Base-by-base conservation (phyloP, 129 eudicot species). In the Tanacetum coccineum region DNA sequence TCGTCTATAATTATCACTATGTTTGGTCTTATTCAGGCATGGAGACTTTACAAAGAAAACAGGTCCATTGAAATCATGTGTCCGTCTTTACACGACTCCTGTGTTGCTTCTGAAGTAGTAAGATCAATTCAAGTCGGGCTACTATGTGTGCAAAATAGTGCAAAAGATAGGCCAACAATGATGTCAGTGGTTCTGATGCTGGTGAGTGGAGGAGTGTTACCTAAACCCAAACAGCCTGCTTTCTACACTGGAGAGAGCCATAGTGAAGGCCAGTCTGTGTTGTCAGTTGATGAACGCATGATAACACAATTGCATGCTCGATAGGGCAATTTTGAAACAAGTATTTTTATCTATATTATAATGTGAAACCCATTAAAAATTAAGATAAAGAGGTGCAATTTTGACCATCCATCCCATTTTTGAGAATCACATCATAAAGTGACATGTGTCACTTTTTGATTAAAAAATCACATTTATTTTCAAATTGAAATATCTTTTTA, bases 101-200 rank as follows among this genome's bases (percentile, higher is more conserved):
- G 49, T 4, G 6, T 40, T 13, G 10, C 21, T 14, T 39, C 57
- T 48, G 75, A 75, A 54, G 70, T 80, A 28, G 13, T 58, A 32
- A 40, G 78, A 15, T 44, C 68, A 22, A 75, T 80, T 10, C 80
- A 75, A 8, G 71, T 81, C 15, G 79, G 59, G 4, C 54, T 80
- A 25, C 47, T 80, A 17, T 80, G 84, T 55, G 84, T 80, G 49
- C 84, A 80, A 76, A 71, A 80, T 66, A 47, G 70, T 62, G 75
- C 75, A 70, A 28, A 58, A 22, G 84, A 80, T 71, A 76, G 84
- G 26, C 84, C 85, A 61, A 67, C 40, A 18, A 76, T 76, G 74
- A 53, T 68, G 28, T 71, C 73, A 1, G 85, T 76, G 68, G 81
- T 81, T 53, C 7, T 67, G 12, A 81, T 81, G 85, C 36, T 81